phyloP scores from a whole-genome alignment of 108 stramenopile species.

The Aurantiochytrium sp. region DNA sequence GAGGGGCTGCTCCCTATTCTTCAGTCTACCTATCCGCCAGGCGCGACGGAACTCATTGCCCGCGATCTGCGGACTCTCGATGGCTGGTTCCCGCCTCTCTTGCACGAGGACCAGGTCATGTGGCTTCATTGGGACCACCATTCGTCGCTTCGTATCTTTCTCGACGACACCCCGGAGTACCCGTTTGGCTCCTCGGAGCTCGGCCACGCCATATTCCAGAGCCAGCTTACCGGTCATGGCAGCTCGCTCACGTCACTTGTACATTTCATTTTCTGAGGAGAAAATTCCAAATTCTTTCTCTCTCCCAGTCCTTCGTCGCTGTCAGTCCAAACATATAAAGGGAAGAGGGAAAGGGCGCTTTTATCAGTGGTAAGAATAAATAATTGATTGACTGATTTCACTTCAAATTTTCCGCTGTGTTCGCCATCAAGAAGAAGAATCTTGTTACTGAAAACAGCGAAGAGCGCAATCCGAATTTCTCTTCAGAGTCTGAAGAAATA shows the following conservation, averaged over 20 bases:
- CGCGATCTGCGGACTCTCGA: not conserved
- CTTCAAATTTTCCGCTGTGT: too few relatives aligned
- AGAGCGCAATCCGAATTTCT: too few relatives aligned
- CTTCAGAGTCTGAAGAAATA: too few relatives aligned
- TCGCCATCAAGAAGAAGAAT: too few relatives aligned
- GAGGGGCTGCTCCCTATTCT: not conserved
- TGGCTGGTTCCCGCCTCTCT: not conserved
- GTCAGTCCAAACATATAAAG: too few relatives aligned
- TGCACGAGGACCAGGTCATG: not conserved
- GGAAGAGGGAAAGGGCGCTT: too few relatives aligned
- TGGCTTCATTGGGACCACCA: not conserved
- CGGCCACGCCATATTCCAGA: not conserved
- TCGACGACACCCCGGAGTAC: not conserved
- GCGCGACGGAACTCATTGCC: not conserved
- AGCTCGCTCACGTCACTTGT: not conserved
- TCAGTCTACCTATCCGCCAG: not conserved
- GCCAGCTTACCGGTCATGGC: not conserved
- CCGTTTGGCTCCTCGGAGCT: not conserved
- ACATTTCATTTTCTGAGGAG: not conserved
- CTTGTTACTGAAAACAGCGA: too few relatives aligned
- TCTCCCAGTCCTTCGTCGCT: too few relatives aligned
- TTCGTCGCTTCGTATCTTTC: not conserved
- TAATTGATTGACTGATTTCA: too few relatives aligned
- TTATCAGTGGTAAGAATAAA: too few relatives aligned
- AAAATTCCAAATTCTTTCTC: too few relatives aligned